A percentile compares a stretch with the other conserved stretches of the same genome.
phyloP scores from a whole-genome alignment of 1,139 yeast species.

The Geotrichum bryndzae region DNA sequence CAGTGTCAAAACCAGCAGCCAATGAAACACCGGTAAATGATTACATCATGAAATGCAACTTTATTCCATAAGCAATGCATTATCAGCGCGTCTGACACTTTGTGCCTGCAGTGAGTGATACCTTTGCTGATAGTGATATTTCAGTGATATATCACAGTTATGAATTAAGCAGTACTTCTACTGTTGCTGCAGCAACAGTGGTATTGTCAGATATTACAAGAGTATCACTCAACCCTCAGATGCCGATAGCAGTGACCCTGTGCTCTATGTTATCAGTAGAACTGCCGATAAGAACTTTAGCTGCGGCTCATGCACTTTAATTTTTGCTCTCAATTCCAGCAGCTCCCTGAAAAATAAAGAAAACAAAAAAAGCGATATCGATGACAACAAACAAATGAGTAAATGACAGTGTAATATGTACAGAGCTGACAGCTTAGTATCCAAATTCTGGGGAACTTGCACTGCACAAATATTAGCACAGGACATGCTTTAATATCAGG shows the following conservation, averaged over 20 bases:
- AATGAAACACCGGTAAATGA: neutral
- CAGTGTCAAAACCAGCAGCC: neutral
- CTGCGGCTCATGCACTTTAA: neutral
- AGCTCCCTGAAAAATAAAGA: neutral
- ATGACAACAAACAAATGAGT: neutral
- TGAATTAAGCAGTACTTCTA: neutral
- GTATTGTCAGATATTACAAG: neutral
- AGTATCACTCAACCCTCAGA: neutral
- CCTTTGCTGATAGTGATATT: neutral
- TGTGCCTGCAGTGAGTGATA: neutral
- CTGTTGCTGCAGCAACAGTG: neutral
- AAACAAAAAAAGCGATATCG: neutral
- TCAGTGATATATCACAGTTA: neutral
- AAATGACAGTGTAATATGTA: no score
- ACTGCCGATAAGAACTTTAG: neutral
- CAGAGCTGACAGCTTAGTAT: no score
- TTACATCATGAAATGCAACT: no score
- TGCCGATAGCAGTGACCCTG: no score
- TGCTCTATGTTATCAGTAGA: neutral
- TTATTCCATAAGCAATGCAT: neutral
- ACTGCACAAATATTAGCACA: no score
- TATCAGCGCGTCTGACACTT: neutral
- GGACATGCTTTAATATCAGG: no score
- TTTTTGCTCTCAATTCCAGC: neutral
- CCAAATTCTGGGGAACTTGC: no score